phyloP scores from a whole-genome alignment of 176 grass and related monocot species.

The Canna indica region DNA sequence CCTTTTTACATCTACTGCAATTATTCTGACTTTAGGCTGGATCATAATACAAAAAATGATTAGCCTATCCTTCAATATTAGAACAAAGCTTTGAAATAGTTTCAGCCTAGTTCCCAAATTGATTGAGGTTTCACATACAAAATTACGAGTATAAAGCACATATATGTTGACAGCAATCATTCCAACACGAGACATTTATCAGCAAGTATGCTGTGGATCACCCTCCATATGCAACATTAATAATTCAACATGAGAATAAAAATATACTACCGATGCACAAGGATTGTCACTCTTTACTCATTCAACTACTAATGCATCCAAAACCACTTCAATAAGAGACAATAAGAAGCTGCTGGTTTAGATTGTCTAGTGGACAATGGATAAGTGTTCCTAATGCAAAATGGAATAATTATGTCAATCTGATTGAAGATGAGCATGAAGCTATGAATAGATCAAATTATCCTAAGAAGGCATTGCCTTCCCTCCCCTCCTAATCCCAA shows the following conservation, averaged over 20 bases:
- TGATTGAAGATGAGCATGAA: background rate
- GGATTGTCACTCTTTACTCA: background rate
- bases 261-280: background rate
- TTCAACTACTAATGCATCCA: background rate
- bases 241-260: background rate
- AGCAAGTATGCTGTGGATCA: background rate
- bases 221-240: background rate
- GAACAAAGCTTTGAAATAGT: too few relatives aligned
- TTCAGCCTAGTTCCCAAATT: too few relatives aligned
- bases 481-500: background rate
- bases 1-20: too few relatives aligned
- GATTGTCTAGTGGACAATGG: too few relatives aligned
- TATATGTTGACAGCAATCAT: background rate
- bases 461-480: background rate
- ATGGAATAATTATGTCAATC: conserved; percentile 1
- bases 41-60: too few relatives aligned
- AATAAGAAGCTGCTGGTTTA: background rate
- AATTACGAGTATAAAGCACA: too few relatives aligned
- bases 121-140: too few relatives aligned
- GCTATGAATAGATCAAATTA: background rate
- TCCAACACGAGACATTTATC: background rate
- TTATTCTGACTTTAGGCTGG: too few relatives aligned
- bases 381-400: background rate
- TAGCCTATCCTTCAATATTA: too few relatives aligned
- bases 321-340: background rate